Evolutionary conservation across 305 asterid genomes (phyloP), one percentile per base, ranked within the genome.

Genomic region (Plantago coronopus): DNA sequence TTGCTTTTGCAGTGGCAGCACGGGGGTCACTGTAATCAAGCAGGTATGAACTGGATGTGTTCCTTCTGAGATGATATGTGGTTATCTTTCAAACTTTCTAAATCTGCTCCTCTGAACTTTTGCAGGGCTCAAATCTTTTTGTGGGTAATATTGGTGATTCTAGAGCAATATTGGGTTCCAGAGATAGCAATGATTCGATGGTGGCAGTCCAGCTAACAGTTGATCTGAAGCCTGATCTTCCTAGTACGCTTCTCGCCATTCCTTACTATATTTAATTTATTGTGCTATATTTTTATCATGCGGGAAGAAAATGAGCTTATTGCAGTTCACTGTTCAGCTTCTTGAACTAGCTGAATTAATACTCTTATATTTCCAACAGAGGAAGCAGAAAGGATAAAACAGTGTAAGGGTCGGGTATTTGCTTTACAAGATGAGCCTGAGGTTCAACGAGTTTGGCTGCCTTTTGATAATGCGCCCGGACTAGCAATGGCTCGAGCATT

Each of bases 1-100:
- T 75, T 82, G 95, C 81, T 79, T 82, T 76, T 84, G 95, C 81
- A 91, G 98, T 56, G 98, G 98, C 69, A 88, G 93, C 47, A 91
- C 96, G 9, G 89, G 95, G 15, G 95, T 86, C 23, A 84, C 95
- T 18, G 71, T 86, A 48, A 91, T 88, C 71, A 91, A 84, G 76
- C 93, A 84, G 93, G 98, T 88, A 61, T 0, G 7, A 22, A 57
- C 18, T 25, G 29, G 34, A 50, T 38, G 5, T 15, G 15, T 21
- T 4, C 3, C 25, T 50, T 17, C 25, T 38, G 22, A 62, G 20
- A 57, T 58, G 64, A 55, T 64, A 10, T 21, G n/a, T 21, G 53
- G 42, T 37, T 51, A 44, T 4, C 20, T 22, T 23, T 31, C 38
- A 21, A 1, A 57, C 19, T 31, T 37, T 29, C 47, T 25, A 49